Base-by-base conservation (phyloP, 2,329 filamentous ascomycete species). In the Fusarium drepaniforme region DNA sequence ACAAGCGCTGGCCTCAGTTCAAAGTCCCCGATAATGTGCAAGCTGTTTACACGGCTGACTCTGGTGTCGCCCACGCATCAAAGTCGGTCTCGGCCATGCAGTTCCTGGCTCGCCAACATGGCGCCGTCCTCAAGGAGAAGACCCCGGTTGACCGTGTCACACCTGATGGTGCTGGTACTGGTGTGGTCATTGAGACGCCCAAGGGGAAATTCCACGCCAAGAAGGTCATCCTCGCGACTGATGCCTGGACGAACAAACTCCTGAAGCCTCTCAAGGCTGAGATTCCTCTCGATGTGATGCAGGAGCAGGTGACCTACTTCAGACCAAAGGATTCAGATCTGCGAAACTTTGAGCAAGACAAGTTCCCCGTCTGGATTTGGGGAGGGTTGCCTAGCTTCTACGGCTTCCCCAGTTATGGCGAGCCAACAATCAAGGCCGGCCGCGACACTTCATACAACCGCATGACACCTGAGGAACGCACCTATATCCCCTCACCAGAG, bases 21-120 rank as follows among this genome's bases (percentile, higher is more conserved):
- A 56, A 68, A 2, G 30, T 79, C 11, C 64, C 72, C 0, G 56
- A 72, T 0, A 59, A 37, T 0, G 76, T 78, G 1, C 61, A 73
- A 16, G 67, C 67, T 0, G 77, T 79, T 0, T 79, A 79, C 28
- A 79, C 78, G 0, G 72, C 76, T 0, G 78, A 79, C 25, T 72
- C 78, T 2, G 78, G 78, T 3, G 71, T 79, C 0, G 75, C 70
- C 0, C 76, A 79, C 11, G 78, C 73, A 0, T 75, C 73, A 25
- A 62, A 67, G 8, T 73, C 71, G 6, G 73, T 75, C 1, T 30
- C 70, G 2, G 66, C 69, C 0, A 75, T 75, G 73, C 72, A 75
- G 16, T 73, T 67, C 1, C 37, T 67, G 30, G 73, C 73, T 57
- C 73, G 73, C 1, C 33, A 51, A 9, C 40, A 67, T 5, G 70